Evolutionary conservation across 768 basidiomycete genomes (phyloP).

Genomic region (Butyriboletus loyo): DNA sequence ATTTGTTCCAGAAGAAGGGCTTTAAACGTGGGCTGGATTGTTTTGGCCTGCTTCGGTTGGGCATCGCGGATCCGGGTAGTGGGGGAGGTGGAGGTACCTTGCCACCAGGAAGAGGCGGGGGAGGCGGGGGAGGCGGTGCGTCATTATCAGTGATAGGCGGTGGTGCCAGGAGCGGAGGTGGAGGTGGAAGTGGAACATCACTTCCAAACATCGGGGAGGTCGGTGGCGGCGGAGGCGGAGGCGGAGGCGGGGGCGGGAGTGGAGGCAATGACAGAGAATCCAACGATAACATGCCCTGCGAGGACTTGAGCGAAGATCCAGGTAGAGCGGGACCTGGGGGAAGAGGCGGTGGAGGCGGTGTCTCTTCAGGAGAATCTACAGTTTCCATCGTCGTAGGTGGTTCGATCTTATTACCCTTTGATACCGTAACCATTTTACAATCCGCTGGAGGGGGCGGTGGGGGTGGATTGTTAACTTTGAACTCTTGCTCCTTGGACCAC

Average conservation of each 20-base stretch:
- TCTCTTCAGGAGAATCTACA: conserved; percentile 5
- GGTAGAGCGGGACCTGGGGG: background rate
- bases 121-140: conserved; percentile 20
- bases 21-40: conserved; percentile 55
- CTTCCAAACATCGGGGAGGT: conserved; percentile 29
- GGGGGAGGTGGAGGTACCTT: conserved; percentile 24
- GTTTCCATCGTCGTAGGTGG: conserved; percentile 8
- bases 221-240: conserved; percentile 38
- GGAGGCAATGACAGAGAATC: conserved; percentile 25
- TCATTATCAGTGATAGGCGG: conserved; percentile 20
- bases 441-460: conserved; percentile 53
- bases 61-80: conserved; percentile 31
- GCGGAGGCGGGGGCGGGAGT: conserved; percentile 32
- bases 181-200: conserved; percentile 8
- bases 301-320: conserved; percentile 26
- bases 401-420: conserved; percentile 7
- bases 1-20: conserved; percentile 91
- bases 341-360: conserved; percentile 20
- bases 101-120: conserved; percentile 36
- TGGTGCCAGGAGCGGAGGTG: conserved; percentile 32
- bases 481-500: conserved; percentile 63
- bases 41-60: conserved; percentile 32
- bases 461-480: conserved; percentile 63
- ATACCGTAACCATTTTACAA: conserved; percentile 4
- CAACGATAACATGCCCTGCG: conserved; percentile 8